These are phyloP conservation scores for Caryopteris hybrid DNA, from an alignment of 305 asterid genomes.

Conservation along the genomic window DNA sequence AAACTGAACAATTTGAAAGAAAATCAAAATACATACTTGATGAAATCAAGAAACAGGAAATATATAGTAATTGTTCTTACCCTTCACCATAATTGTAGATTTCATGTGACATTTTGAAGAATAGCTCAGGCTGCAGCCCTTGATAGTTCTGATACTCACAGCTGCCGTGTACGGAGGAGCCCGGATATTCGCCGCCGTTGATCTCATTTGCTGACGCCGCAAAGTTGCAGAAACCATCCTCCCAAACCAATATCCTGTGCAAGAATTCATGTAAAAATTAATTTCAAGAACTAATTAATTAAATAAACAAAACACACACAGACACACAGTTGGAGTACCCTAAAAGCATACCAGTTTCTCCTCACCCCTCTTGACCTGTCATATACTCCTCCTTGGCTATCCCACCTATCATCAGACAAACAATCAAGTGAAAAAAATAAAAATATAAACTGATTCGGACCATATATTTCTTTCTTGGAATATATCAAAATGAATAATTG, in stretches of 20 bases:
- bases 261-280: background rate
- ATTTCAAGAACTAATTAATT: too few species aligned
- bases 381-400: conserved; percentile 85
- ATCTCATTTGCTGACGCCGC: conserved; percentile 73
- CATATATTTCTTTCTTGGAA: too few species aligned
- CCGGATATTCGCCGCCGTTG: conserved; percentile 45
- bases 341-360: conserved; percentile 65
- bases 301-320: too few species aligned
- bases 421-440: too few species aligned
- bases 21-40: background rate
- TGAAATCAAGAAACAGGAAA: background rate
- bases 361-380: conserved; percentile 98
- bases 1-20: conserved; percentile 34
- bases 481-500: too few species aligned
- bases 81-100: conserved; percentile 99
- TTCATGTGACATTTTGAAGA: conserved; percentile 99
- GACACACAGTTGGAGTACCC: background rate
- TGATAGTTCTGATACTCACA: conserved; percentile 57
- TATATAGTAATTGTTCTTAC: conserved; percentile 22
- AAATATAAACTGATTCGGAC: too few species aligned
- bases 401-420: conserved; percentile 59
- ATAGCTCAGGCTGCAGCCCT: conserved; percentile 89
- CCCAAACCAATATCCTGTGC: conserved; percentile 95
- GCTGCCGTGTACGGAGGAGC: conserved; percentile 38
- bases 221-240: conserved; percentile 98